Evolutionary conservation across 768 basidiomycete genomes (phyloP).

Genomic region (Suillus lakei): DNA sequence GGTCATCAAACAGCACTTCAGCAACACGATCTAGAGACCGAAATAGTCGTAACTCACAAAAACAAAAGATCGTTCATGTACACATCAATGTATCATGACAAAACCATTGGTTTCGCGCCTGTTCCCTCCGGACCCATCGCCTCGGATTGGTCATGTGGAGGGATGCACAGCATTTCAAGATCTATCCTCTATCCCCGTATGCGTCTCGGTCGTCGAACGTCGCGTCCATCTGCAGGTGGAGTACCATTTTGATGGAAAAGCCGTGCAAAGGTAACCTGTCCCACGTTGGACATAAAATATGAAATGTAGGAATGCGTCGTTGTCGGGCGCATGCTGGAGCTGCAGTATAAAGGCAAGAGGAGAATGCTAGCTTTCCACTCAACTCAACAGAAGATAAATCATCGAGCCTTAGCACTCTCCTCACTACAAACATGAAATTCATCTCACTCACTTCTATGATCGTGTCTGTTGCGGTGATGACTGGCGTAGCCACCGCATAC

Average conservation of each 20-base stretch:
- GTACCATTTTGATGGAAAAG: not conserved
- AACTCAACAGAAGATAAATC: conserved; percentile 3
- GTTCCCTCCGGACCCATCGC: not conserved
- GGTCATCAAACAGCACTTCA: not conserved
- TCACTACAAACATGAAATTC: not conserved
- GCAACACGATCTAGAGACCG: not conserved
- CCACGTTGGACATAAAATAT: not conserved
- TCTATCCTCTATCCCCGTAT: not conserved
- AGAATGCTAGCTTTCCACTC: not conserved
- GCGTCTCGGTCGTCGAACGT: not conserved
- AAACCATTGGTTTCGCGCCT: not conserved
- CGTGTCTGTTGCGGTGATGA: conserved; percentile 1
- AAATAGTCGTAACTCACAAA: not conserved
- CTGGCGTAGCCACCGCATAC: not conserved
- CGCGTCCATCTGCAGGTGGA: not conserved
- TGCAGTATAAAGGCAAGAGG: not conserved
- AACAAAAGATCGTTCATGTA: not conserved
- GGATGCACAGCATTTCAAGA: not conserved
- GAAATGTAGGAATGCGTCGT: not conserved
- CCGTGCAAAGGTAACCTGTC: not conserved
- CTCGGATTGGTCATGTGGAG: not conserved
- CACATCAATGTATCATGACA: not conserved
- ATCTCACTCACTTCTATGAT: conserved; percentile 2
- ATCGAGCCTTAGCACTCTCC: not conserved
- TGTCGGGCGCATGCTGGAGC: not conserved